Evolutionary conservation across 768 basidiomycete species (phyloP), one percentile per base, ranked within the genome.

Genomic region (Lactarius sp.): DNA sequence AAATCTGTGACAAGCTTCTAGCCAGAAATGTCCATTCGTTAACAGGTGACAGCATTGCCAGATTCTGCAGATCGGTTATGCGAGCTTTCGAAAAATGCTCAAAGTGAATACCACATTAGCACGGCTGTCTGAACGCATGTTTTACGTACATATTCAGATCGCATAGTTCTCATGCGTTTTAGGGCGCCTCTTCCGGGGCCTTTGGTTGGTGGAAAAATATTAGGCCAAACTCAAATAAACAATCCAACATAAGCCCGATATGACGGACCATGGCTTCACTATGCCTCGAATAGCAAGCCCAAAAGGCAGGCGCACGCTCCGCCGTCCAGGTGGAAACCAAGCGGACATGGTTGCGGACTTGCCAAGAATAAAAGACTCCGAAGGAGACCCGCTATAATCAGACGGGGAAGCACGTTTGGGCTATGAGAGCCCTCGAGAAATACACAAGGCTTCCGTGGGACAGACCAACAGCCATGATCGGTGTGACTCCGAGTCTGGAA

Each of bases 231-330:
- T 3, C 36, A 27, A 27, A 41, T 46, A 31, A 16, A 27, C 51
- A 52, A 18, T n/a, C 12, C 13, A 10, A 51, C 57, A 50, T 27
- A 12, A 12, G 22, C 10, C 47, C 20, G 9, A 59, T 36, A 14
- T 41, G 50, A 52, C 12, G 16, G n/a, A 22, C 39, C 44, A 8
- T 44, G n/a, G n/a, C 14, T 13, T n/a, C 59, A 50, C 36, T 59
- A 50, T 59, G 18, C 56, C 57, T 27, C 9, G 37, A 50, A 59
- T 51, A 51, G 57, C 37, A 52, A 59, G 13, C 33, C 18, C 51
- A 18, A 5, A 33, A 31, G 16, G 33, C 18, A 34, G 51, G 14
- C 33, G 27, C 6, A 9, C 1, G 27, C 6, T 34, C 18, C 7
- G 31, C 44, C 16, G n/a, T 27, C 47, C 47, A 27, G 47, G 22